Base-by-base conservation (phyloP, 495 filamentous ascomycete species). In the Hyphodiscus hymeniophilus region DNA sequence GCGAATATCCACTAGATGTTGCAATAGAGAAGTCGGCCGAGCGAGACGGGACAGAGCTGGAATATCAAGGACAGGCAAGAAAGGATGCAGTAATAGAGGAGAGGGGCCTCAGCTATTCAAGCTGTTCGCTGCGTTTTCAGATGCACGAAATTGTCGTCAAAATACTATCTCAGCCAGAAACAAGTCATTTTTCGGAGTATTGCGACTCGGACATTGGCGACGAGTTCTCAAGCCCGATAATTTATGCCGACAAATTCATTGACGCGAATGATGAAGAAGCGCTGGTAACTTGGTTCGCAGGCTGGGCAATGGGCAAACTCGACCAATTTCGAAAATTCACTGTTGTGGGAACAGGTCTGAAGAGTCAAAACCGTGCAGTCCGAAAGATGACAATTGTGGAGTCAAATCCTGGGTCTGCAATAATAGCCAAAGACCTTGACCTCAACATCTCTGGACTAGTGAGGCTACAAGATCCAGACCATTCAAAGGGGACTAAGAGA, bases 181-280 rank as follows among this genome's bases (percentile, higher is more conserved):
- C 18, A 7, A 17, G 31, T 8, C 1, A 28, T 5, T 31, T n/a
- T 31, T 48, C 8, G 20, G 45, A 51, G 23, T 45, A 8, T 22
- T 38, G 18, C 15, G 28, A 41, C n/a, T 26, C 20, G 17, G 39
- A 22, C 10, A 23, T 38, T 8, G 8, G 1, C 38, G 60, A 36
- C 15, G 65, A 71, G 30, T 60, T 64, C 6, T 54, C 60, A n/a
- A 61, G 66, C 22, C 61, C 66, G 13, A 54, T 76, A 10, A 46
- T 68, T 6, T 72, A 66, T 54, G 68, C 68, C 2, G 61, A 63
- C 38, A 36, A 53, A 2, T 56, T 54, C 13, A 72, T 78, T 39
- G 70, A 76, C 41, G 63, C 65, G 3, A 73, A 71, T 42, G 71
- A 78, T 47, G 74, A 78, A 47, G 65, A 73, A 51, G 71, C 65